Evolutionary conservation across 495 filamentous ascomycete species (phyloP).

Genomic region (Amorphotheca resinae): DNA sequence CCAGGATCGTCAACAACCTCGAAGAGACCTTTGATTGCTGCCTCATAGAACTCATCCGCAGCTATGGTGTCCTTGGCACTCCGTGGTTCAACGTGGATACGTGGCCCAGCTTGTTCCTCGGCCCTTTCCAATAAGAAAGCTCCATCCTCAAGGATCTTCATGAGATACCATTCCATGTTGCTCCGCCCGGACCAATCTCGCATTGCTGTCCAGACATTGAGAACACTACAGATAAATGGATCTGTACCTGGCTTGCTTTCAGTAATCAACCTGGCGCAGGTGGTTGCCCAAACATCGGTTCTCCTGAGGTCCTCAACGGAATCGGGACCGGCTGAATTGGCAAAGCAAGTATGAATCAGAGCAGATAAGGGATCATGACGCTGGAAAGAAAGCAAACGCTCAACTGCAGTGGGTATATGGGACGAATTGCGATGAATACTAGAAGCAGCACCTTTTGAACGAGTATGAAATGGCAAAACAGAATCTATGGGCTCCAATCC

Average conservation of each 20-base stretch:
- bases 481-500: conserved; percentile 68
- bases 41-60: conserved; percentile 81
- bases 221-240: conserved; percentile 50
- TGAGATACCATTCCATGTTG: conserved; percentile 85
- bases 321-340: conserved; percentile 69
- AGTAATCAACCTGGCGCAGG: conserved; percentile 68
- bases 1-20: conserved; percentile 69
- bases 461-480: conserved; percentile 60
- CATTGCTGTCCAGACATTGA: conserved; percentile 77
- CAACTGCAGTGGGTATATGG: conserved; percentile 48
- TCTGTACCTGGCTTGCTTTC: conserved; percentile 38
- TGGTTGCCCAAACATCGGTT: conserved; percentile 75
- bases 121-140: conserved; percentile 74
- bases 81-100: conserved; percentile 52
- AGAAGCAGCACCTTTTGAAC: conserved; percentile 40
- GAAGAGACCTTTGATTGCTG: conserved; percentile 71
- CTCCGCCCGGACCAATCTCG: conserved; percentile 79
- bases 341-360: conserved; percentile 80
- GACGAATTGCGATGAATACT: conserved; percentile 29
- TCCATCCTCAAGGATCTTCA: conserved; percentile 85
- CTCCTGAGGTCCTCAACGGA: conserved; percentile 60
- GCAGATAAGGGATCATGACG: conserved; percentile 77
- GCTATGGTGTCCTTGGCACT: conserved; percentile 60
- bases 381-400: conserved; percentile 68
- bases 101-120: conserved; percentile 52